These are phyloP conservation scores for Pichia sp. DNA, from an alignment of 1,139 yeast genomes.

Conservation along the genomic window DNA sequence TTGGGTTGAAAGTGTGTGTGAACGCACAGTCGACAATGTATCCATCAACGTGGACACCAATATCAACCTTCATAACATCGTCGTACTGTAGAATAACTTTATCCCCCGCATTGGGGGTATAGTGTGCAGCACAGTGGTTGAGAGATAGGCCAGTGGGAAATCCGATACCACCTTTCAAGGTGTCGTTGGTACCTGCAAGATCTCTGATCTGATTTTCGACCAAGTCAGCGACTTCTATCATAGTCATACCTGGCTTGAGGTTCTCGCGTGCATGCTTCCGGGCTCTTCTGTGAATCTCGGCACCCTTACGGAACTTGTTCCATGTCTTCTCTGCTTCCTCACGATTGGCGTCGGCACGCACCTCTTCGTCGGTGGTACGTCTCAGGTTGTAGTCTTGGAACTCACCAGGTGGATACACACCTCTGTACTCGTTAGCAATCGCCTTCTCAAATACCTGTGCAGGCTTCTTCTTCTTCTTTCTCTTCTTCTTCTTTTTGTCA, in stretches of 20 bases:
- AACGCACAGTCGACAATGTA: constrained; percentile 92
- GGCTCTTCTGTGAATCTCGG: constrained; percentile 91
- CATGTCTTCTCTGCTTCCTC: constrained; percentile 55
- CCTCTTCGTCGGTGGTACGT: constrained; percentile 83
- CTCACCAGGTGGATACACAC: constrained; percentile 83
- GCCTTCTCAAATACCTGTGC: constrained; percentile 25
- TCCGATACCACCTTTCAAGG: constrained; percentile 83
- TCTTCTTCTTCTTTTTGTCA: constrained; percentile 48
- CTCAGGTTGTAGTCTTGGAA: constrained; percentile 72
- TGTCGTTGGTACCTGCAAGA: constrained; percentile 55
- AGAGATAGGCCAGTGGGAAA: constrained; percentile 95
- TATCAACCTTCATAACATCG: constrained; percentile 95
- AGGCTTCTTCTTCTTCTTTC: constrained; percentile 46
- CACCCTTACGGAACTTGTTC: constrained; percentile 92
- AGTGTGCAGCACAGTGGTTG: constrained; percentile 96
- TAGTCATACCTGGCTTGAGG: constrained; percentile 87
- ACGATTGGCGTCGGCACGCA: constrained; percentile 64
- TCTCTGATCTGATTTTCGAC: constrained; percentile 83
- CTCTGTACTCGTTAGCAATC: constrained; percentile 64
- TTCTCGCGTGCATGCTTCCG: constrained; percentile 72
- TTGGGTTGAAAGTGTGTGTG: constrained; percentile 82
- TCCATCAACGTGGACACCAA: constrained; percentile 98
- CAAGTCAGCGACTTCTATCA: constrained; percentile 83
- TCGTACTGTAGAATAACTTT: constrained; percentile 72
- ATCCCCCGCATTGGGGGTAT: constrained; percentile 96